Base-by-base conservation (phyloP, 768 basidiomycete genomes). In the Suillus clintonianus region DNA sequence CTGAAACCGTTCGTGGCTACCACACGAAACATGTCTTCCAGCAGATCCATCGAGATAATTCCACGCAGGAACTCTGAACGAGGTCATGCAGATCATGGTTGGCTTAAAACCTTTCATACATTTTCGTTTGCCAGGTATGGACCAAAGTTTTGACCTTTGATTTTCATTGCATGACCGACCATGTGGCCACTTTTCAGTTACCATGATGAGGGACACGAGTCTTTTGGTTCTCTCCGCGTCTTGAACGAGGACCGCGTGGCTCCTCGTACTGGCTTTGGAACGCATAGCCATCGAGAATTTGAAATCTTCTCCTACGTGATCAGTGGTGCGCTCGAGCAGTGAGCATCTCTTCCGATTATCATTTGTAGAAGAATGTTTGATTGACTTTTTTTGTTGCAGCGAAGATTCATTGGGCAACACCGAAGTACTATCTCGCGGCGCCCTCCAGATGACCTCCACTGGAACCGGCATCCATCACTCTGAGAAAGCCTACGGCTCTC, bases 221-320 rank as follows among this genome's bases (percentile, higher is more conserved):
- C 79, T 2, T 96, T 86, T 67, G 92, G 95, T 2, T 69, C 86
- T 17, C 84, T 98, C 1, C 86, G 95, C 10, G 92, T 98, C 41
- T 89, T 98, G 75, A 97, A 97, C 78, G 95, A 97, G 76, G 94
- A 95, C 69, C 88, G 92, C n/a, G 91, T 96, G 45, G 83, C 82
- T 5, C 78, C 90, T 7, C 70, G 77, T 19, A 89, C 86, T 19
- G 97, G 97, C 0, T 98, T 98, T 67, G 94, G 92, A 3, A 90
- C 88, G 0, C 93, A 95, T 76, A 82, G 84, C 7, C 94, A 96
- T 71, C 82, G 86, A 37, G 90, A 92, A 73, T 93, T 92, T 67
- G 95, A 97, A 70, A 98, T 97, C 65, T 97, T 95, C 79, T 90
- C 89, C 1, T 97, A 97, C 72, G 80, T 96, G 61, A 86, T 97